Evolutionary conservation across 495 filamentous ascomycete genomes (phyloP), one percentile per base, ranked within the genome.

Genomic region (Wilcoxina mikolae): DNA sequence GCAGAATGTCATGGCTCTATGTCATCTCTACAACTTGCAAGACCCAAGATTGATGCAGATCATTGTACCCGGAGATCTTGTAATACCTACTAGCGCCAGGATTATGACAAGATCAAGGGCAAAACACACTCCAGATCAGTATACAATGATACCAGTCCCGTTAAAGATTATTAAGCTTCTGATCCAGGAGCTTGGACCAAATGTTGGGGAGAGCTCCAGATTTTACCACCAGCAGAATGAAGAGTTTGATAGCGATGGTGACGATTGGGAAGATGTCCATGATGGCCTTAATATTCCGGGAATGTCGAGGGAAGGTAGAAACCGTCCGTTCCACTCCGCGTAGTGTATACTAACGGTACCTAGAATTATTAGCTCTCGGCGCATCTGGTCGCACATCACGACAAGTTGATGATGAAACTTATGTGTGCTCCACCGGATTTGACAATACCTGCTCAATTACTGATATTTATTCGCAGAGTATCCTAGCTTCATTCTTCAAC

Each of bases 121-220:
- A 4, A 86, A 84, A 66, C 73, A 77, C 55, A 79, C 80, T 61
- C 91, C 91, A 1, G 88, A 94, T 60, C 81, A 78, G 62, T 96
- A 79, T 71, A 94, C 90, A n/a, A 79, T 82, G 54, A 81, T 96
- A 44, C 74, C 87, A 0, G 87, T 87, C 0, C 80, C 85, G 2
- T 72, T 98, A 63, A 98, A 98, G 71, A 95, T 98, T 64, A 70
- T 95, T 69, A 98, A 98, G 72, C 83, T 98, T 5, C 77, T 98
- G 0, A 80, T 95, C 47, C 84, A 94, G 65, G 91, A 98, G 68
- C 76, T 98, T 24, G 72, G 72, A 20, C 81, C 83, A 3, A 81
- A 83, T 15, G 76, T 72, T 11, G 73, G 72, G 35, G 59, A 38
- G 29, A 53, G 15, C 17, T 57, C 17, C 59, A 67, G 72, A 24